Base-by-base conservation (phyloP, 192 early-diverging fungal species). In the Spinellus fusiger region DNA sequence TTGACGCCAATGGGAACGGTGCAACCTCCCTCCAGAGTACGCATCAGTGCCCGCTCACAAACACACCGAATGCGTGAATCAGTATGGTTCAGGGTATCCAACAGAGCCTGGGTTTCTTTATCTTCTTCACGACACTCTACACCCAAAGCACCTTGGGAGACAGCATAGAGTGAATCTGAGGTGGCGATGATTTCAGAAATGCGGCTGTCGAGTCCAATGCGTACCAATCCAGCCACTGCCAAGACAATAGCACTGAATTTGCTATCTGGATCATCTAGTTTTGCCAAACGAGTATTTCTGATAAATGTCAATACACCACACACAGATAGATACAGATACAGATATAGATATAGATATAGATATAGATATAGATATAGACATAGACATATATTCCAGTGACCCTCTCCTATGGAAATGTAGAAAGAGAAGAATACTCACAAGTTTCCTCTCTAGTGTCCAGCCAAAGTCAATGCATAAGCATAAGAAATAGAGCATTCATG, bases 21-120 rank as follows among this genome's bases (percentile, higher is more conserved):
- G 77, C 96, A 98, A 3, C 96, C 96, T 34, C 96, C 96, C 76
- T 98, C 93, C 23, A 98, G 73, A 29, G 71, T 78, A 25, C 88
- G 80, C 93, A 96, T 93, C 62, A 95, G 80, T 33, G 85, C 75
- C 13, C 93, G 90, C 68, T 98, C 94, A 9, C 89, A 86, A 33
- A 79, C 66, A 56, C 91, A 93, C 44, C 80, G 67, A 23, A 93
- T 52, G 29, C 84, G 68, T 0, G 92, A 84, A 5, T 69, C 70
- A 34, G 62, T 18, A 60, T 94, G 84, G 34, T 90, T 81, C 18
- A 98, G 81, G 15, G 77, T 70, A 3, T 61, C 65, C n/a, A 94
- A 65, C 20, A 93, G 27, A 23, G 60, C 54, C 15, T 71, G 20
- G 0, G 73, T 79, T 6, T 62, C 48, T 4, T 33, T 33, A 70